Conservation (phyloP, 2,329 filamentous ascomycete species). For the Epichloe gansuensis region DNA sequence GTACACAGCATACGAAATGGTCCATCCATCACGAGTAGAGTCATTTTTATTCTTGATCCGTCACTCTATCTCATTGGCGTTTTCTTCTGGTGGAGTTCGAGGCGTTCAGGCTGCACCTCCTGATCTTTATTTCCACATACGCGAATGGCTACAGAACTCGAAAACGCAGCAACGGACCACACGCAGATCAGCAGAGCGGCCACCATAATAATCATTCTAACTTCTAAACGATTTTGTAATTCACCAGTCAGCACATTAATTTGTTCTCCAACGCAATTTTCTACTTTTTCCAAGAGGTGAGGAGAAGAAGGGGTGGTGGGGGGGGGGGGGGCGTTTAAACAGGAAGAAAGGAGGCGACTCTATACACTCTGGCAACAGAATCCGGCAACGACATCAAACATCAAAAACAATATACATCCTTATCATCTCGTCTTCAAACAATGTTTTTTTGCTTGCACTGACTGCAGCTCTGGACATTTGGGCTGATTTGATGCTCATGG, state of each 20-base stretch:
- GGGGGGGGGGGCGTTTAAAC: neutral
- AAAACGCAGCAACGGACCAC: neutral
- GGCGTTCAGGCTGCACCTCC: neutral
- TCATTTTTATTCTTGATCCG: neutral
- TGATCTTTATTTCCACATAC: neutral
- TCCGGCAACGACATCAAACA: constrained; percentile 14
- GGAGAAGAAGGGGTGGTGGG: no score
- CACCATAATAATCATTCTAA: no score
- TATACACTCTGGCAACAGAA: constrained; percentile 21
- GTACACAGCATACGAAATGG: no score
- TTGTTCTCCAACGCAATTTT: neutral
- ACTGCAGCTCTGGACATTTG: neutral
- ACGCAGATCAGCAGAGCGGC: neutral
- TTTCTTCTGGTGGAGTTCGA: neutral
- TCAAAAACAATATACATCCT: constrained; percentile 1
- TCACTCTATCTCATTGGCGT: neutral
- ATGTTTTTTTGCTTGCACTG: neutral
- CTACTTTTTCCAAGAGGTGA: neutral
- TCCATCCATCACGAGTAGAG: no score
- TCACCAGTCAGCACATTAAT: no score
- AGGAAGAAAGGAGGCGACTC: constrained; percentile 13
- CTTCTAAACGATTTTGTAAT: no score
- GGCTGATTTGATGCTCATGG: neutral
- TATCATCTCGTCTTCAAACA: neutral
- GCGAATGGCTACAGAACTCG: neutral